phyloP scores from a whole-genome alignment of 202 grass and related monocot species.

The Panicum virgatum region DNA sequence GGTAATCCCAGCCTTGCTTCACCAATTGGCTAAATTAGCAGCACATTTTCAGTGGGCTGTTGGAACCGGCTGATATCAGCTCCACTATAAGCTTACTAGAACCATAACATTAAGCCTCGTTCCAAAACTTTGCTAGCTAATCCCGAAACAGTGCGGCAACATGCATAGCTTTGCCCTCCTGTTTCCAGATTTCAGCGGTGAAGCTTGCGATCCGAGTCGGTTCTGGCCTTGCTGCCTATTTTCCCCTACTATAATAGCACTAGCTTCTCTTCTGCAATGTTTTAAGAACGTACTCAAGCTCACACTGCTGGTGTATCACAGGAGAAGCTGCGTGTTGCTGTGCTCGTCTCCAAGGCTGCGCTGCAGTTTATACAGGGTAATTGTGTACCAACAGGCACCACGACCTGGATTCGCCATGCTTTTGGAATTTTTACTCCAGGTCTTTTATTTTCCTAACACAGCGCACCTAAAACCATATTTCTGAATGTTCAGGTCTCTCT shows the following conservation, averaged over 20 bases:
- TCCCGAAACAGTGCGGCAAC: neutral
- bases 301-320: constrained; percentile 35
- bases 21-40: neutral
- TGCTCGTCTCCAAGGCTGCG: constrained; percentile 93
- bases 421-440: neutral
- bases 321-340: constrained; percentile 93
- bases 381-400: neutral
- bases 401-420: neutral
- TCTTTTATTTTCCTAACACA: neutral
- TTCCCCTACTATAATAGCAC: neutral
- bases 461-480: constrained; percentile 8
- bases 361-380: constrained; percentile 96
- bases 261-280: neutral
- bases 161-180: neutral
- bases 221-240: neutral
- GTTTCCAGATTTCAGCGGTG: neutral
- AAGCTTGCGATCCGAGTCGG: neutral
- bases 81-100: neutral
- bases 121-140: neutral
- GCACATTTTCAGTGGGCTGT: neutral
- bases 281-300: constrained; percentile 25
- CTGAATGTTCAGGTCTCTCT: constrained; percentile 62
- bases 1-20: neutral
- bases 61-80: neutral
- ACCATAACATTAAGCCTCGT: neutral